Conservation (phyloP, 305 asterid genomes). For the Fraxinus floribunda region DNA sequence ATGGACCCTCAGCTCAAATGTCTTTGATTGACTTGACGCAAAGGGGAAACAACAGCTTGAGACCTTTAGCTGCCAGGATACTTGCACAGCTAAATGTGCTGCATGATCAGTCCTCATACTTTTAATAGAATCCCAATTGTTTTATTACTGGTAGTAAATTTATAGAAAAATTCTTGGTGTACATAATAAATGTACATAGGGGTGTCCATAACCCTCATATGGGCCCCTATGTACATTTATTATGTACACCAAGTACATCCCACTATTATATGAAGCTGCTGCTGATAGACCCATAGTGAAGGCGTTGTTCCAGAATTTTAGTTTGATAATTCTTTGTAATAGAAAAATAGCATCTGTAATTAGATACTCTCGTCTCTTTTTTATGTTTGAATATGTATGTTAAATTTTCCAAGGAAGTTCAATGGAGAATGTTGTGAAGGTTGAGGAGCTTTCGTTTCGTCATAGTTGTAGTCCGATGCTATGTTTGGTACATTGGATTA, state of each 20-base stretch:
- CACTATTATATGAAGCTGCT: slow-evolving; percentile 16
- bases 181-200: too few relatives aligned
- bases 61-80: slow-evolving; percentile 56
- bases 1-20: slow-evolving; percentile 45
- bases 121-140: slow-evolving; percentile 15
- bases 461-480: neutral
- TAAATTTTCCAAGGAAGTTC: neutral
- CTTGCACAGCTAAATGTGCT: slow-evolving; percentile 64
- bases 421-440: neutral
- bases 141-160: slow-evolving; percentile 17
- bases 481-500: neutral
- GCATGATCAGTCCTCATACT: slow-evolving; percentile 49
- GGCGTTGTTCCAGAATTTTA: neutral
- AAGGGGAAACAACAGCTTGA: slow-evolving; percentile 41
- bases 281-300: neutral
- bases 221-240: too few relatives aligned
- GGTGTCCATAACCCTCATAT: too few relatives aligned
- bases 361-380: neutral
- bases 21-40: slow-evolving; percentile 64
- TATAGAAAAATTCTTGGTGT: neutral
- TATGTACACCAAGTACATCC: too few relatives aligned
- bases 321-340: slow-evolving; percentile 23
- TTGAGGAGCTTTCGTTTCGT: neutral
- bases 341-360: neutral
- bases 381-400: slow-evolving; percentile 7